These are phyloP conservation scores for Hemileia vastatrix DNA, from an alignment of 1,284 basidiomycete species.

Conservation along the genomic window DNA sequence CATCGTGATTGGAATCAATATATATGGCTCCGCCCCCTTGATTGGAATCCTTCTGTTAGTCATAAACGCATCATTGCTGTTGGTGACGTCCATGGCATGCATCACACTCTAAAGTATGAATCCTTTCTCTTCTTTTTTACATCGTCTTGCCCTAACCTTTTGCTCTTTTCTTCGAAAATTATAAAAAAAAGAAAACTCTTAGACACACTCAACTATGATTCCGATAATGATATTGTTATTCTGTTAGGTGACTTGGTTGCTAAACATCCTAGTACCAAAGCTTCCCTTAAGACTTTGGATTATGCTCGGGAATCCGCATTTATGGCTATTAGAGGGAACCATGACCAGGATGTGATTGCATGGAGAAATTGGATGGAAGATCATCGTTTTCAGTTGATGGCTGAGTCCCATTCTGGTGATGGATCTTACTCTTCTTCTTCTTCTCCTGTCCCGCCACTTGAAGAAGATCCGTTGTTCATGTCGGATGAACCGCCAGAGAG, in stretches of 20 bases:
- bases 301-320: constrained; percentile 11
- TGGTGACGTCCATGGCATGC: constrained; percentile 21
- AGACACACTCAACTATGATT: constrained; percentile 6
- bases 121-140: not conserved
- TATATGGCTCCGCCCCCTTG: constrained; percentile 12
- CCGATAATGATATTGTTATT: constrained; percentile 1
- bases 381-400: not conserved
- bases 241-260: constrained; percentile 13
- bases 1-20: too few species aligned
- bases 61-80: constrained; percentile 5
- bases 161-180: too few species aligned
- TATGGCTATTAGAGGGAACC: constrained; percentile 13
- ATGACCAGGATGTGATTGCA: constrained; percentile 21
- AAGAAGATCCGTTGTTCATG: constrained; percentile 5
- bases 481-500: not conserved
- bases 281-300: constrained; percentile 11
- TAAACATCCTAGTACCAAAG: constrained; percentile 15
- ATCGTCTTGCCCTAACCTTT: not conserved
- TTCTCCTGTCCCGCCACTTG: not conserved
- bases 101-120: not conserved
- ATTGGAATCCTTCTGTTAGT: constrained; percentile 13
- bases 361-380: constrained; percentile 22
- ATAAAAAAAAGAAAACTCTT: constrained; percentile 5
- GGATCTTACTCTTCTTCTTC: not conserved
- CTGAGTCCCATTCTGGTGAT: not conserved